These are phyloP conservation scores for Pholiota conissans DNA, from an alignment of 768 basidiomycete species.

Conservation along the genomic window DNA sequence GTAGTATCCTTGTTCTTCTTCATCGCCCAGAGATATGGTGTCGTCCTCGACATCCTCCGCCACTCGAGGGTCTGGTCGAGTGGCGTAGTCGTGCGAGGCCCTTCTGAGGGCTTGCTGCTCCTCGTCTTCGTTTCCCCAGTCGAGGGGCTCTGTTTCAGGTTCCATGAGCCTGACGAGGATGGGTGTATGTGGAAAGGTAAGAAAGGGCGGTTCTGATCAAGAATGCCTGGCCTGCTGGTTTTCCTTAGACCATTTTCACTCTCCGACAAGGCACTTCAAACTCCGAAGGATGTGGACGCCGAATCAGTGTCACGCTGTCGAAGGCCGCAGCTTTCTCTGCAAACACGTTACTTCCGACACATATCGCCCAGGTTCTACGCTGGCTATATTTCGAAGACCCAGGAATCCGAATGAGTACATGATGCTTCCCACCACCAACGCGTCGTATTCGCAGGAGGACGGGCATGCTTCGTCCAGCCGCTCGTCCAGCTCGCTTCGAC, in stretches of 20 bases:
- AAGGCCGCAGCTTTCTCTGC: not conserved
- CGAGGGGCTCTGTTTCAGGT: slow-evolving; percentile 67
- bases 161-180: slow-evolving; percentile 42
- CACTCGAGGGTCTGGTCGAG: slow-evolving; percentile 22
- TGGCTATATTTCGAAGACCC: slow-evolving; percentile 40
- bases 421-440: slow-evolving; percentile 40
- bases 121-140: slow-evolving; percentile 61
- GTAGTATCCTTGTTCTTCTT: slow-evolving; percentile 59
- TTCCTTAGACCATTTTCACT: slow-evolving; percentile 15
- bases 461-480: slow-evolving; percentile 30
- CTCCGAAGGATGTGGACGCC: too few species aligned
- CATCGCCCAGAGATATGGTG: slow-evolving; percentile 73
- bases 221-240: slow-evolving; percentile 13
- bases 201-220: slow-evolving; percentile 8
- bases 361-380: slow-evolving; percentile 19
- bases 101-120: slow-evolving; percentile 28
- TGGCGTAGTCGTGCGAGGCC: slow-evolving; percentile 18
- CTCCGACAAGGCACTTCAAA: slow-evolving; percentile 26
- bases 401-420: slow-evolving; percentile 32
- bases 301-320: slow-evolving; percentile 11
- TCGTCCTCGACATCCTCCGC: slow-evolving; percentile 55
- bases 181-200: not conserved
- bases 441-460: slow-evolving; percentile 40
- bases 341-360: slow-evolving; percentile 7
- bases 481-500: slow-evolving; percentile 42